phyloP scores from a whole-genome alignment of 495 filamentous ascomycete genomes.

The Daldinia loculata region DNA sequence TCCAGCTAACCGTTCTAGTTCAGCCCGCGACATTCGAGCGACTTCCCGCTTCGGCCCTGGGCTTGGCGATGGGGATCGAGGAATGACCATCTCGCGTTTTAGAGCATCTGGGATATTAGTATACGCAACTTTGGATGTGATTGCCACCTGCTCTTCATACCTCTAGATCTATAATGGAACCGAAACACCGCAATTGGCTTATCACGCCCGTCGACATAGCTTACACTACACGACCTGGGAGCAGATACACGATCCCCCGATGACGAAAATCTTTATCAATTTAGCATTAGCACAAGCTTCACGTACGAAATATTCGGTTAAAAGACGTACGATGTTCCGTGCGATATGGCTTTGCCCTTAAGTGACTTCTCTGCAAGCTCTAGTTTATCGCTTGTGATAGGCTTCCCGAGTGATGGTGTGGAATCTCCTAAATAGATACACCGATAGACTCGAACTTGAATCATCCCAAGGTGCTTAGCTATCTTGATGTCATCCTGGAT shows the following conservation, averaged over 20 bases:
- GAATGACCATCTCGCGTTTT: constrained; percentile 40
- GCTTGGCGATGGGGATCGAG: constrained; percentile 23
- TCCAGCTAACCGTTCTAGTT: constrained; percentile 33
- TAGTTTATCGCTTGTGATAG: background rate
- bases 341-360: constrained; percentile 41
- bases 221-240: background rate
- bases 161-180: constrained; percentile 44
- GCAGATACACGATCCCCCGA: background rate
- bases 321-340: constrained; percentile 32
- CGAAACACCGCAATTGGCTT: constrained; percentile 32
- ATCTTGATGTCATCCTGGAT: constrained; percentile 38
- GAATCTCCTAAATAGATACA: background rate
- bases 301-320: background rate
- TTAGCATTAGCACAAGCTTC: background rate
- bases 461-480: constrained; percentile 41
- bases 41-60: constrained; percentile 7
- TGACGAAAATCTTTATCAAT: constrained; percentile 15
- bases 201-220: background rate
- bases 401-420: too few species aligned
- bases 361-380: constrained; percentile 37
- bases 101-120: constrained; percentile 33
- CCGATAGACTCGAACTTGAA: constrained; percentile 29
- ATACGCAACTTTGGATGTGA: background rate
- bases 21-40: constrained; percentile 28
- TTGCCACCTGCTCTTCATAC: constrained; percentile 3